These are phyloP conservation scores for Moesziomyces sp. DNA, from an alignment of 1,284 basidiomycete genomes.

Conservation along the genomic window DNA sequence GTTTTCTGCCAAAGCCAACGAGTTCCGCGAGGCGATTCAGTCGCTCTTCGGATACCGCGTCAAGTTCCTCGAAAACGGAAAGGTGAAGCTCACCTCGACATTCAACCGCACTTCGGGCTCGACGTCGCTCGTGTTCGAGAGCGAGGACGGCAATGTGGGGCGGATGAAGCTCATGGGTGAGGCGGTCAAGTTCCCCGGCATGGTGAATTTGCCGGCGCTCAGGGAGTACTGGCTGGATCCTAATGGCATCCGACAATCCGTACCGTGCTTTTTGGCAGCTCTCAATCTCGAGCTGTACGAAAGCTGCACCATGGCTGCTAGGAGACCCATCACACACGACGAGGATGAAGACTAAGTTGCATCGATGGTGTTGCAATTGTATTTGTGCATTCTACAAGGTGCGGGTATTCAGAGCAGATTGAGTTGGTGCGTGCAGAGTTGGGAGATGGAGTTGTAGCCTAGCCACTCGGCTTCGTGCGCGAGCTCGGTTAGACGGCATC, in stretches of 20 bases:
- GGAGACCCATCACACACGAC: conserved; percentile 22
- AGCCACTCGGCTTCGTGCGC: conserved; percentile 32
- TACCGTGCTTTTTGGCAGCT: conserved; percentile 72
- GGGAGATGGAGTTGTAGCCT: conserved; percentile 22
- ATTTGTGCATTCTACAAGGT: background rate
- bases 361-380: background rate
- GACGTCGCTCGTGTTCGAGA: conserved; percentile 70
- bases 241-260: conserved; percentile 69
- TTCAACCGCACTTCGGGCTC: conserved; percentile 72
- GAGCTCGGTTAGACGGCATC: conserved; percentile 13
- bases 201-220: conserved; percentile 54
- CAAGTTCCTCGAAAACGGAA: conserved; percentile 83
- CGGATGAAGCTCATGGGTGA: conserved; percentile 71
- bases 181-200: conserved; percentile 39
- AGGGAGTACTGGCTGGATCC: conserved; percentile 71
- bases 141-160: conserved; percentile 70
- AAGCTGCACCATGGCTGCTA: conserved; percentile 45
- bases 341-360: conserved; percentile 9
- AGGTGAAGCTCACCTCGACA: conserved; percentile 82
- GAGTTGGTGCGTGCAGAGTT: conserved; percentile 14
- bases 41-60: conserved; percentile 85
- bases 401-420: background rate
- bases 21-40: conserved; percentile 82
- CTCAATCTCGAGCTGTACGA: conserved; percentile 71
- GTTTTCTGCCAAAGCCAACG: conserved; percentile 78